Evolutionary conservation across 2,329 filamentous ascomycete species (phyloP).

Genomic region (Corinectria fuckeliana): DNA sequence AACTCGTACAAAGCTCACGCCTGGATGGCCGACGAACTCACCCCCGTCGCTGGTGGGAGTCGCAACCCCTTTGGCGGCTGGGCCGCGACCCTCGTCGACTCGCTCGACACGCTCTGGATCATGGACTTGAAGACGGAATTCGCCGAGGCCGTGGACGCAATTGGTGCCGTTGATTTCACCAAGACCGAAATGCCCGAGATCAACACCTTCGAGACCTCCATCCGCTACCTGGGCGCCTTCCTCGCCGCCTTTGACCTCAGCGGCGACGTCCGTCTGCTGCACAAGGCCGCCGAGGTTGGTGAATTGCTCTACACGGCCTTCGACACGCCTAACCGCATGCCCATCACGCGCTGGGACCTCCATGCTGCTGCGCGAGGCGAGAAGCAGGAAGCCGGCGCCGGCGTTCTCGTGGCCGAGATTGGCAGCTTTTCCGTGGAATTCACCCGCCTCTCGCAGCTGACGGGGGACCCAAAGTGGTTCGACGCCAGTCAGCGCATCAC

Average conservation of each 20-base stretch:
- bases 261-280: constrained; percentile 59
- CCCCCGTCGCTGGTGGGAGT: constrained; percentile 58
- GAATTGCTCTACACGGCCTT: constrained; percentile 71
- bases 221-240: constrained; percentile 73
- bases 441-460: constrained; percentile 75
- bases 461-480: constrained; percentile 75
- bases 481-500: constrained; percentile 74
- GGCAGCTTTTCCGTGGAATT: constrained; percentile 77
- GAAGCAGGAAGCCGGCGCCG: constrained; percentile 39
- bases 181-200: constrained; percentile 55
- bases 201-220: constrained; percentile 75
- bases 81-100: constrained; percentile 72
- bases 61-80: constrained; percentile 69
- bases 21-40: constrained; percentile 69
- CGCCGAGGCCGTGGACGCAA: constrained; percentile 64
- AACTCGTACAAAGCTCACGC: constrained; percentile 65
- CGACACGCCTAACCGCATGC: constrained; percentile 73
- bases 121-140: constrained; percentile 73
- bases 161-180: constrained; percentile 67
- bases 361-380: constrained; percentile 42
- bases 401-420: constrained; percentile 53
- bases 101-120: constrained; percentile 75
- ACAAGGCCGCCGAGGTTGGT: constrained; percentile 68
- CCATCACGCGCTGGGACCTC: constrained; percentile 57
- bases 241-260: constrained; percentile 74